phyloP scores from a whole-genome alignment of 768 basidiomycete species.

The Leccinum disarticulatum region DNA sequence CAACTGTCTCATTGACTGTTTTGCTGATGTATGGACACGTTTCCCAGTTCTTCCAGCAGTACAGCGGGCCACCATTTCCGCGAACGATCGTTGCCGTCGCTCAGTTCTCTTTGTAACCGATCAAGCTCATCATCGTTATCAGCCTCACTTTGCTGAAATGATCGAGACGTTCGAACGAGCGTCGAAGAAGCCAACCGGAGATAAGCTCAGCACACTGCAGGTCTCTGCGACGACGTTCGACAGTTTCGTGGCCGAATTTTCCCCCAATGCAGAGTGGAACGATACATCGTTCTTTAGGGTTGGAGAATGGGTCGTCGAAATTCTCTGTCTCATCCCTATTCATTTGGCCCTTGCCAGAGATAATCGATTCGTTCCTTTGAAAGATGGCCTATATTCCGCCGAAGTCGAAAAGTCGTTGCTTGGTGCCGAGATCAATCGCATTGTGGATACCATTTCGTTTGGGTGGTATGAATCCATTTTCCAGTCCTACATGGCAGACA shows the following conservation, averaged over 20 bases:
- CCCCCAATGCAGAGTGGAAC: constrained; percentile 18
- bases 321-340: constrained; percentile 63
- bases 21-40: constrained; percentile 57
- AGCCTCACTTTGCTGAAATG: constrained; percentile 43
- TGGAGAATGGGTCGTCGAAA: constrained; percentile 60
- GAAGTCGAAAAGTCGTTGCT: constrained; percentile 53
- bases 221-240: constrained; percentile 33
- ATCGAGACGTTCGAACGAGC: constrained; percentile 47
- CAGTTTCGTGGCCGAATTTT: constrained; percentile 18
- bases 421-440: constrained; percentile 56
- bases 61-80: constrained; percentile 42
- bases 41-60: constrained; percentile 58
- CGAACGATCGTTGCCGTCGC: constrained; percentile 30
- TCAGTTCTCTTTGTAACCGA: constrained; percentile 46
- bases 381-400: constrained; percentile 51
- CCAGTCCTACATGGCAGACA: constrained; percentile 59
- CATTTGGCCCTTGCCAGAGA: constrained; percentile 60
- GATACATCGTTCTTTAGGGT: constrained; percentile 38
- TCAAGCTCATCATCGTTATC: constrained; percentile 34
- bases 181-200: constrained; percentile 52
- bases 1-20: constrained; percentile 54
- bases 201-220: constrained; percentile 37
- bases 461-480: constrained; percentile 69
- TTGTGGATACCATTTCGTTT: constrained; percentile 56
- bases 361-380: constrained; percentile 60